Evolutionary conservation across 2,329 filamentous ascomycete species (phyloP).

Genomic region (Incumbomyces lentus): DNA sequence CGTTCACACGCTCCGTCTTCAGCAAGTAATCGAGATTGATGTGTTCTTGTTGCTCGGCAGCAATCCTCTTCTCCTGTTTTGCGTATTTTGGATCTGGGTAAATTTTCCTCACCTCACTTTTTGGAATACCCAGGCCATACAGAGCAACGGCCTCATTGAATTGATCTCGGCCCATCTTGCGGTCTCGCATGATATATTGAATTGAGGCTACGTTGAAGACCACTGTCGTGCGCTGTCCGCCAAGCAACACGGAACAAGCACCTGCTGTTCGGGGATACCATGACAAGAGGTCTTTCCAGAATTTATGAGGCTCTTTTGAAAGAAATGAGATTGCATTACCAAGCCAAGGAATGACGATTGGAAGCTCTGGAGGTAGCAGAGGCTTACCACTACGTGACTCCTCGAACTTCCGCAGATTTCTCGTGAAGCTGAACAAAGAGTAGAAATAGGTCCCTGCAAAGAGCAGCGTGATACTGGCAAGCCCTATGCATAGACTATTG

Average conservation of each 20-base stretch:
- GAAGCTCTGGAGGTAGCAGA: conserved; percentile 9
- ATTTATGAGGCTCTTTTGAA: conserved; percentile 11
- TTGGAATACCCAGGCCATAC: conserved; percentile 8
- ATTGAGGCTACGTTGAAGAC: conserved; percentile 9
- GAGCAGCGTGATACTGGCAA: background rate
- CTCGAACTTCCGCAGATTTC: background rate
- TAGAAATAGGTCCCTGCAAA: conserved; percentile 3
- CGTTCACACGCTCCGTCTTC: conserved; percentile 9
- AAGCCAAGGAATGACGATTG: conserved; percentile 12
- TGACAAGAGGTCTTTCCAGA: conserved; percentile 11
- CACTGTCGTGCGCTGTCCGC: conserved; percentile 8
- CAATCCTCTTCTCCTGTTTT: background rate
- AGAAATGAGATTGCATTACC: conserved; percentile 13
- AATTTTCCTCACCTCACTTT: conserved; percentile 6
- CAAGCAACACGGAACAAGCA: conserved; percentile 9
- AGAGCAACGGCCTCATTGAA: conserved; percentile 9
- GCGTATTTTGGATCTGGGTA: conserved; percentile 1
- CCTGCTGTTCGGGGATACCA: conserved; percentile 6
- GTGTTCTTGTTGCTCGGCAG: conserved; percentile 5
- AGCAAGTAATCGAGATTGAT: conserved; percentile 9
- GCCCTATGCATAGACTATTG: background rate
- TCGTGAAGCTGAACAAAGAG: background rate
- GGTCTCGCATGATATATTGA: conserved; percentile 11
- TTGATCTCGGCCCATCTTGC: conserved; percentile 6
- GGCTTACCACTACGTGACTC: background rate